A percentile compares a stretch with the other conserved stretches of the same genome.
phyloP scores from a whole-genome alignment of 1,139 yeast genomes.

The Sugiyamaella pinicola region DNA sequence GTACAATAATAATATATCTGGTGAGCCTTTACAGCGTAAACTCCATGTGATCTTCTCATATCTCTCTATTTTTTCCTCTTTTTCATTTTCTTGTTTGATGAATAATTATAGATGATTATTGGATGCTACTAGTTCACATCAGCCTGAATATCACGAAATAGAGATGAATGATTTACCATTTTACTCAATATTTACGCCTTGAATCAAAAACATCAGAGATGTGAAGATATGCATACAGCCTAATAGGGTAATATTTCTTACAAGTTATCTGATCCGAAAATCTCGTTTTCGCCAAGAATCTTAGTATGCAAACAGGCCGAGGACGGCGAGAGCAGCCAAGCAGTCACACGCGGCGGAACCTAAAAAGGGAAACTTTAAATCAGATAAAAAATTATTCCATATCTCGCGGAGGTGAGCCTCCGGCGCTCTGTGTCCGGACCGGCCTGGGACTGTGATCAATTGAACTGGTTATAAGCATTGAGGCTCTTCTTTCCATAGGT shows the following conservation, averaged over 20 bases:
- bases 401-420: neutral
- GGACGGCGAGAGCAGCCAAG: neutral
- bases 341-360: slow-evolving; percentile 1
- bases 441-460: no score
- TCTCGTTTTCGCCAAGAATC: slow-evolving; percentile 15
- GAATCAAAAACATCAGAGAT: neutral
- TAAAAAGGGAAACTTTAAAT: slow-evolving; percentile 2
- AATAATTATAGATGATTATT: no score
- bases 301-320: neutral
- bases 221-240: neutral
- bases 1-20: neutral
- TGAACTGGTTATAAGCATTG: neutral
- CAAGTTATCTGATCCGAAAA: slow-evolving; percentile 13
- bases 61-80: no score
- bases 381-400: slow-evolving; percentile 5
- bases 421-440: no score
- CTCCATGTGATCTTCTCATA: no score
- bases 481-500: no score
- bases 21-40: no score
- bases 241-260: slow-evolving; percentile 1
- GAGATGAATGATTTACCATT: neutral
- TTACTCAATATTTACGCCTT: neutral
- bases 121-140: no score
- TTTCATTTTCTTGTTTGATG: no score
- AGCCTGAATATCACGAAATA: no score